These are phyloP conservation scores for Ophiocordyceps australis DNA, from an alignment of 2,329 filamentous ascomycete genomes.

Conservation along the genomic window DNA sequence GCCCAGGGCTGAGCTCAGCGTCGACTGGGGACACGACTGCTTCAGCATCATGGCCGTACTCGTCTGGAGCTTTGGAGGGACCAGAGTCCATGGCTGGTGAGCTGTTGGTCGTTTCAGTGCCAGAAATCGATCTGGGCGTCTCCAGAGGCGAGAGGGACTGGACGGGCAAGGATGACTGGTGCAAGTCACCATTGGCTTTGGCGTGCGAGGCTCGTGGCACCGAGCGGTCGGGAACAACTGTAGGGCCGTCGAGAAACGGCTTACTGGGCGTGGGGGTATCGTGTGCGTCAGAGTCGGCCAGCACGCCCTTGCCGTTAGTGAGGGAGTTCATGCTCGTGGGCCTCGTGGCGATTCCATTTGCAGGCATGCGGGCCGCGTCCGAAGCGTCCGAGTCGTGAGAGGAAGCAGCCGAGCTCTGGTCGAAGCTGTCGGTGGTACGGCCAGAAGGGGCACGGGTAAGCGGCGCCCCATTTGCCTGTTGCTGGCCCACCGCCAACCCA, in stretches of 20 bases:
- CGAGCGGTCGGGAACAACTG: constrained; percentile 12
- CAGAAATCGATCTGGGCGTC: no score
- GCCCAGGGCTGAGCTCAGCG: no score
- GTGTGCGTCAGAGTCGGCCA: constrained; percentile 11
- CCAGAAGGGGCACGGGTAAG: constrained; percentile 23
- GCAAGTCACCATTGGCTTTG: constrained; percentile 5
- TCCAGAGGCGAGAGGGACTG: background rate
- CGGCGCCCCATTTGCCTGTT: constrained; percentile 15
- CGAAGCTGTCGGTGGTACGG: constrained; percentile 31
- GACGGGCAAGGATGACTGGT: background rate
- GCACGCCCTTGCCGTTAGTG: constrained; percentile 33
- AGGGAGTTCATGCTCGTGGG: constrained; percentile 39
- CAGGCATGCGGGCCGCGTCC: constrained; percentile 20
- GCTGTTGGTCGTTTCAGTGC: no score
- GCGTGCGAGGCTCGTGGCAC: constrained; percentile 6
- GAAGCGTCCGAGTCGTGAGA: constrained; percentile 33
- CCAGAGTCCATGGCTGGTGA: background rate
- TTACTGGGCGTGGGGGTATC: constrained; percentile 8
- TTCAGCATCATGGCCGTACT: constrained; percentile 5
- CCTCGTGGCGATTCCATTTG: constrained; percentile 22
- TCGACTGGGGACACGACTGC: constrained; percentile 6
- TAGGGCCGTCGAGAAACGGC: constrained; percentile 9
- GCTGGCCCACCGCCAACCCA: constrained; percentile 13
- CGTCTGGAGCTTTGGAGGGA: background rate
- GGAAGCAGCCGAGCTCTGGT: constrained; percentile 34